A percentile compares a stretch with the other conserved stretches of the same genome.
Evolutionary conservation across 192 early-diverging fungal genomes (phyloP).

Genomic region (Diversispora eburnea): DNA sequence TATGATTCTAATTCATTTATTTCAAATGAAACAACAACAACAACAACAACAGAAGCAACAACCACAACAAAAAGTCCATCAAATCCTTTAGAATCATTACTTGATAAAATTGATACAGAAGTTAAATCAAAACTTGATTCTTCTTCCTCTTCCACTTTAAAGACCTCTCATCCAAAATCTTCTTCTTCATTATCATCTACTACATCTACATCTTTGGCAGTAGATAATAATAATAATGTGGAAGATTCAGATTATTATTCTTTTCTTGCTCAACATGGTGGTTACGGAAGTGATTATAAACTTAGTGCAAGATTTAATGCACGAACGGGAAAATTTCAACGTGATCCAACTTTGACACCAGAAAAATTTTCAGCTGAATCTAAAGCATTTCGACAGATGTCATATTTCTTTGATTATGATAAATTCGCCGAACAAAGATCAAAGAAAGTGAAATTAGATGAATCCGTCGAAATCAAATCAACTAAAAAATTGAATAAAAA

Average conservation of each 20-base stretch:
- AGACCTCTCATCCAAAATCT: too few species aligned
- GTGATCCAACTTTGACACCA: constrained; percentile 34
- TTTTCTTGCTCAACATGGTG: constrained; percentile 19
- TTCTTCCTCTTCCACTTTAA: background rate
- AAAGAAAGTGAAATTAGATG: background rate
- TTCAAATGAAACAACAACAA: background rate
- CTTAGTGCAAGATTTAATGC: constrained; percentile 39
- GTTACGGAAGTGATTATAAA: constrained; percentile 22
- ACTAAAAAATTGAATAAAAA: constrained; percentile 32
- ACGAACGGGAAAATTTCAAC: constrained; percentile 38
- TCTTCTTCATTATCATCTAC: background rate
- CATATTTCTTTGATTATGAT: constrained; percentile 44
- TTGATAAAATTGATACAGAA: constrained; percentile 42
- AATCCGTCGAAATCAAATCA: constrained; percentile 8
- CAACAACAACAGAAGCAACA: background rate
- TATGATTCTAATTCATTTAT: constrained; percentile 2
- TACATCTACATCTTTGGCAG: background rate
- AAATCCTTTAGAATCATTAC: constrained; percentile 36
- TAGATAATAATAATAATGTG: background rate
- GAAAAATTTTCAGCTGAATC: constrained; percentile 35
- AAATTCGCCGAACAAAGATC: constrained; percentile 32
- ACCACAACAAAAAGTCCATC: background rate
- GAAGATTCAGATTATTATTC: constrained; percentile 19
- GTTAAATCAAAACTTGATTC: constrained; percentile 36
- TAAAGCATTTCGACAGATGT: constrained; percentile 40